Conservation (phyloP, 352 stramenopile species). For the Globisporangium iwayamae region DNA sequence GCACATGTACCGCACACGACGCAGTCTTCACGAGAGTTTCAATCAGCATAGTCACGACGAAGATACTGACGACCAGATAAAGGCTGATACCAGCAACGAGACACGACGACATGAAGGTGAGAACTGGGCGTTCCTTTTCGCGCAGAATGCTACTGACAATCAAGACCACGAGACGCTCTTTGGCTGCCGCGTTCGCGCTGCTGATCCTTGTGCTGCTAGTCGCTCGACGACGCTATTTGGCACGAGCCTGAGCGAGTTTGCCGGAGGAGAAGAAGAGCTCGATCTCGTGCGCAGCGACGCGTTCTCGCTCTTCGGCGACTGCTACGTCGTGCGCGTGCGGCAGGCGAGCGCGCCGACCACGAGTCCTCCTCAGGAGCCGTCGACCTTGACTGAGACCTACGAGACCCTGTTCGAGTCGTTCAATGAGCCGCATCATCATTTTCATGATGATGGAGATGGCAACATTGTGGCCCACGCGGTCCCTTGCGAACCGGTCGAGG, state of each 20-base stretch:
- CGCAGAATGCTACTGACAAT: neutral
- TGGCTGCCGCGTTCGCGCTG: conserved; percentile 9
- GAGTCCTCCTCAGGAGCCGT: neutral
- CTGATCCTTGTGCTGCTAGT: no score
- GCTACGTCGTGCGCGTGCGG: conserved; percentile 18
- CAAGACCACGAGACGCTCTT: conserved; percentile 15
- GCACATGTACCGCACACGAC: conserved; percentile 5
- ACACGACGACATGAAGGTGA: neutral
- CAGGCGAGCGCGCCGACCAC: neutral
- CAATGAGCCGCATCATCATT: neutral
- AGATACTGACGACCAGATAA: neutral
- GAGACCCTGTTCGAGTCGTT: conserved; percentile 1
- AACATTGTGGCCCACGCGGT: neutral
- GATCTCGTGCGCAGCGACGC: conserved; percentile 17
- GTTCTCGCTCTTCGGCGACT: conserved; percentile 19
- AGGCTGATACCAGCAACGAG: neutral
- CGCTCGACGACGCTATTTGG: neutral
- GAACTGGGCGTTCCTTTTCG: conserved; percentile 15
- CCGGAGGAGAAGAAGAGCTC: conserved; percentile 4
- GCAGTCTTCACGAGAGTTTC: conserved; percentile 6
- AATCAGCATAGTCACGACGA: neutral
- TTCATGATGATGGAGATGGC: neutral
- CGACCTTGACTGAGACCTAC: neutral
- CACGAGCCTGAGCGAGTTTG: neutral
- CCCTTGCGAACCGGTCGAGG: neutral